Base-by-base conservation (phyloP, 106 monocot genomes). In the Platanthera zijinensis region DNA sequence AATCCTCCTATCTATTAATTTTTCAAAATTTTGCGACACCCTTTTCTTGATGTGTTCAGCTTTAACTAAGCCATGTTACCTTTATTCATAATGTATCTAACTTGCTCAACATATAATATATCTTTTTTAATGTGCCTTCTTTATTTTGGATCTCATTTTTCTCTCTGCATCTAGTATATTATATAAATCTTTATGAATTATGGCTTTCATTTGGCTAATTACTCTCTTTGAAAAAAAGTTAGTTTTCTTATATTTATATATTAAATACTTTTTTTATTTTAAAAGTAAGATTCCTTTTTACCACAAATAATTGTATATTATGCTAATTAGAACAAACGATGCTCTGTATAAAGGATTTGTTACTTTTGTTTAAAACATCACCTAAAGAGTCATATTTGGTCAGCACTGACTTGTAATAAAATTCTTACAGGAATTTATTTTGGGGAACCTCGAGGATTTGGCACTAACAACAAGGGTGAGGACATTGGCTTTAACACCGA, bases 361-460 rank as follows among this genome's bases (percentile, higher is more conserved):
- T 32, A 66, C 1, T 59, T 15, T 66, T 66, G 9, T 66, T 30
- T 32, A 21, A 22, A 5, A 21, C 39, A 66, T 66, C 25, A 18
- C 32, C 32, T 66, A 70, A 48, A 48, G 13, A 70, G 5, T 48
- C 7, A 48, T 70, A 17, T 67, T 67, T 70, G 48, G 12, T 48
- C 48, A 0, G 0, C n/a, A 70, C 6, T 70, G 17, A 70, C 17
- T 70, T 70, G 47, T 69, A 14, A 5, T 12, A 47, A 70, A 14
- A 46, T 51, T 59, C 48, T 82, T 15, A 48, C 66, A 95, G 95
- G 96, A 50, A 93, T 96, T 52, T 96, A 96, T 82, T 96, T 96
- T 80, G 96, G 96, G n/a, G 75, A 92, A 77, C 96, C 96, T 52
- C 88, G 93, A 68, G 96, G 96, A 25, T 93, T 96, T 83, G 84